Conservation (phyloP, 306 rosid genomes). For the Oemleria cerasiformis region DNA sequence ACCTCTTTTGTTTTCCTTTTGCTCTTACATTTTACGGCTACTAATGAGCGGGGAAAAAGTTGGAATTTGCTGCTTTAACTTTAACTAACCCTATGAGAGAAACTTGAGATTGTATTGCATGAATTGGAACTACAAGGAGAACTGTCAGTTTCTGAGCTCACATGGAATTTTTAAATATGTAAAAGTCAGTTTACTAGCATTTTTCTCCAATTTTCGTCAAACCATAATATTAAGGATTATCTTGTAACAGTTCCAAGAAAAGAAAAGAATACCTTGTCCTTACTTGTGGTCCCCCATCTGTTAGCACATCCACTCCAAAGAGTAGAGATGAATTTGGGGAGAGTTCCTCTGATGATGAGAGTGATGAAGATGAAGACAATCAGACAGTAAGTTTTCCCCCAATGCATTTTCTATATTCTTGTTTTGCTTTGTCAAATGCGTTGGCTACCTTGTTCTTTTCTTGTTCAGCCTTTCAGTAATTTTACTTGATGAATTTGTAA, state of each 20-base stretch:
- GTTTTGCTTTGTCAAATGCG: neutral
- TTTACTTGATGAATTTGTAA: neutral
- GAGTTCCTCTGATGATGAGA: constrained; percentile 57
- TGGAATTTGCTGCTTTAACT: neutral
- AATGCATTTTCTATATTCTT: neutral
- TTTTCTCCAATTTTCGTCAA: constrained; percentile 9
- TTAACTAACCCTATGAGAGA: neutral
- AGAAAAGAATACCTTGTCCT: constrained; percentile 90
- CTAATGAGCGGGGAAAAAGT: neutral
- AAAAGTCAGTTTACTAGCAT: neutral
- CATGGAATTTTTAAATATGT: neutral
- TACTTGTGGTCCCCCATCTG: constrained; percentile 66
- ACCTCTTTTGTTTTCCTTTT: too few species aligned
- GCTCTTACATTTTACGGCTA: too few species aligned
- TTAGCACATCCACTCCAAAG: constrained; percentile 35
- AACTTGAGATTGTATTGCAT: too few species aligned
- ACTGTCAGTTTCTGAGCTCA: neutral
- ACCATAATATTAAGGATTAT: constrained; percentile 7
- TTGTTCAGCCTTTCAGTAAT: neutral
- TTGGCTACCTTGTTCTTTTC: neutral
- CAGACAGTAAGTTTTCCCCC: constrained; percentile 49
- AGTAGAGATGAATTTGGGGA: constrained; percentile 58
- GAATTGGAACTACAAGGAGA: neutral
- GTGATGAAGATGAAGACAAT: constrained; percentile 61
- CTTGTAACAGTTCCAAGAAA: constrained; percentile 61